phyloP scores from a whole-genome alignment of 2,329 filamentous ascomycete genomes.

The Alternaria alternata region DNA sequence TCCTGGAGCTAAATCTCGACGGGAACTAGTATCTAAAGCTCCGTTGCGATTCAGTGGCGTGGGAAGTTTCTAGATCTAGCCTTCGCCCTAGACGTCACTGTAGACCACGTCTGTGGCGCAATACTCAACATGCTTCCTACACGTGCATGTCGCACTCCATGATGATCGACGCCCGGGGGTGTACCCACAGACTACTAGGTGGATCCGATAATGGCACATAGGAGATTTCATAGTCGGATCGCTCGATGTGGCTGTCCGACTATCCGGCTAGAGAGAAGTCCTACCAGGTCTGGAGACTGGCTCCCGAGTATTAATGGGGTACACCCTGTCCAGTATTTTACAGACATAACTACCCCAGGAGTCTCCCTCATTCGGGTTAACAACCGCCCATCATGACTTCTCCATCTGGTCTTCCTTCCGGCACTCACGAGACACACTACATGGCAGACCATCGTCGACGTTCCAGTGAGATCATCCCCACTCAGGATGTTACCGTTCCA shows the following conservation, averaged over 20 bases:
- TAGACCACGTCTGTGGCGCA: slow-evolving; percentile 13
- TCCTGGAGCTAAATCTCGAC: background rate
- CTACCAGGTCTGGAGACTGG: slow-evolving; percentile 12
- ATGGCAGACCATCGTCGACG: slow-evolving; percentile 3
- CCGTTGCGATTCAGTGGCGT: slow-evolving; percentile 1
- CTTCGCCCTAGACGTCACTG: slow-evolving; percentile 9
- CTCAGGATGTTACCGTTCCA: slow-evolving; percentile 31
- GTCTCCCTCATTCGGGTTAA: slow-evolving; percentile 1
- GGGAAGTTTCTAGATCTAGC: slow-evolving; percentile 8
- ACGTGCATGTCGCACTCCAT: slow-evolving; percentile 6
- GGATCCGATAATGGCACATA: slow-evolving; percentile 10
- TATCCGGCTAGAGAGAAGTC: slow-evolving; percentile 5
- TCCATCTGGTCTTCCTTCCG: slow-evolving; percentile 5
- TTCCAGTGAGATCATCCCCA: slow-evolving; percentile 11
- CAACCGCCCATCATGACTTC: slow-evolving; percentile 6
- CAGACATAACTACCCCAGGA: slow-evolving; percentile 3
- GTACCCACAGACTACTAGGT: slow-evolving; percentile 5
- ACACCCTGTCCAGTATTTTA: slow-evolving; percentile 4
- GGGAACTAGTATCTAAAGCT: slow-evolving; percentile 6
- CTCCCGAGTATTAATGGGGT: slow-evolving; percentile 13
- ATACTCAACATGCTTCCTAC: slow-evolving; percentile 4
- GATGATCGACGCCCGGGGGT: slow-evolving; percentile 11
- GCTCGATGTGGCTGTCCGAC: slow-evolving; percentile 12
- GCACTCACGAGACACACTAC: background rate
- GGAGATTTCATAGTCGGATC: slow-evolving; percentile 9